Evolutionary conservation across 1,284 basidiomycete genomes (phyloP).

Genomic region (Apiotrichum montevideense): DNA sequence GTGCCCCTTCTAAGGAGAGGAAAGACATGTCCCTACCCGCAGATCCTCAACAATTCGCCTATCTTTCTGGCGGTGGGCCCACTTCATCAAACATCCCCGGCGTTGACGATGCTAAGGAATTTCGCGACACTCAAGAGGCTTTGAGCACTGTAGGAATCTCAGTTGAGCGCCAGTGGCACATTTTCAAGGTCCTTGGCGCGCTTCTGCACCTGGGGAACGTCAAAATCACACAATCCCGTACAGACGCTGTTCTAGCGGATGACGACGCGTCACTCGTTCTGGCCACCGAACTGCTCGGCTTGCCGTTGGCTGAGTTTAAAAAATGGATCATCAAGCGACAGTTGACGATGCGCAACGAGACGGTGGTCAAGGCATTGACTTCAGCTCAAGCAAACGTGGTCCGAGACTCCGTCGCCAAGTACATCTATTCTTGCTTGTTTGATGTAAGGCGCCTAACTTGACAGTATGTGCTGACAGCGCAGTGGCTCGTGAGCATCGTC

Average conservation of each 20-base stretch:
- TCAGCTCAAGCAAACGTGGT: slow-evolving; percentile 90
- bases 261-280: slow-evolving; percentile 73
- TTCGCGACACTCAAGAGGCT: slow-evolving; percentile 85
- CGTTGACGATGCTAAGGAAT: slow-evolving; percentile 94
- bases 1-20: slow-evolving; percentile 88
- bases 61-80: slow-evolving; percentile 88
- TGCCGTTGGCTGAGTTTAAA: slow-evolving; percentile 90
- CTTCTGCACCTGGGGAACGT: slow-evolving; percentile 95
- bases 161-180: slow-evolving; percentile 95
- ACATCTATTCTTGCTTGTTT: slow-evolving; percentile 96
- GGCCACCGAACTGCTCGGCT: slow-evolving; percentile 82
- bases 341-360: slow-evolving; percentile 87
- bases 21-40: slow-evolving; percentile 86
- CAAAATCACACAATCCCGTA: slow-evolving; percentile 73
- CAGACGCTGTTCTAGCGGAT: slow-evolving; percentile 78
- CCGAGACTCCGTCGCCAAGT: slow-evolving; percentile 94
- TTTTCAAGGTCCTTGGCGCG: slow-evolving; percentile 89
- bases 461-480: slow-evolving; percentile 2
- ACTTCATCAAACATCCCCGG: slow-evolving; percentile 77
- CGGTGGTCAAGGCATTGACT: slow-evolving; percentile 83
- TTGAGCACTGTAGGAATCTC: slow-evolving; percentile 95
- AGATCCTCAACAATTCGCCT: slow-evolving; percentile 78
- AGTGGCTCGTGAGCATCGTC: slow-evolving; percentile 96
- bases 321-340: slow-evolving; percentile 99
- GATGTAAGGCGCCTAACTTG: slow-evolving; percentile 45